Evolutionary conservation across 768 basidiomycete genomes (phyloP).

Genomic region (Pleurotus tuber-regium): DNA sequence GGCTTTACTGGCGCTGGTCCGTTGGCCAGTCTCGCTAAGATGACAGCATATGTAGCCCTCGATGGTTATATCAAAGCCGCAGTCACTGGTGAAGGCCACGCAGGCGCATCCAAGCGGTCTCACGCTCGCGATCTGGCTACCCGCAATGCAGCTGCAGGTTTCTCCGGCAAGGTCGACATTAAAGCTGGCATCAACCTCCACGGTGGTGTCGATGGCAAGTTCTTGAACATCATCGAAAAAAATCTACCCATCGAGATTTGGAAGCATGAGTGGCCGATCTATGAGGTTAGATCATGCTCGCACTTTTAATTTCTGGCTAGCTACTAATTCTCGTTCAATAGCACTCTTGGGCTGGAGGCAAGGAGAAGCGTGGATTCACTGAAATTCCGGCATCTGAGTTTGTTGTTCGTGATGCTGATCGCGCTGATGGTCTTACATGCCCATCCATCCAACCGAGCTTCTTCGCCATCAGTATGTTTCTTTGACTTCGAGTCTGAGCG

Average conservation of each 20-base stretch:
- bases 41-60: slow-evolving; percentile 1
- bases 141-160: slow-evolving; percentile 4
- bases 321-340: not conserved
- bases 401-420: not conserved
- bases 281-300: not conserved
- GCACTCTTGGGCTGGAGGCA: not conserved
- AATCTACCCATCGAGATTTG: not conserved
- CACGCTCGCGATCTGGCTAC: slow-evolving; percentile 1
- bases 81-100: slow-evolving; percentile 4
- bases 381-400: not conserved
- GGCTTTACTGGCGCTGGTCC: not conserved
- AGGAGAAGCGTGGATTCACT: not conserved
- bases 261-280: not conserved
- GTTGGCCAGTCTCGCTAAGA: not conserved
- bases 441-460: not conserved
- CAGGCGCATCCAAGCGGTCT: not conserved
- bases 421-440: not conserved
- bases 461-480: not conserved
- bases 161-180: not conserved
- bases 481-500: no score
- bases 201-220: slow-evolving; percentile 4
- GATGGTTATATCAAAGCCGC: slow-evolving; percentile 4
- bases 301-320: not conserved
- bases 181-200: slow-evolving; percentile 8
- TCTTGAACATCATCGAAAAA: not conserved